Evolutionary conservation across 768 basidiomycete genomes (phyloP), one percentile per base, ranked within the genome.

Genomic region (Pulveroboletus sp.): DNA sequence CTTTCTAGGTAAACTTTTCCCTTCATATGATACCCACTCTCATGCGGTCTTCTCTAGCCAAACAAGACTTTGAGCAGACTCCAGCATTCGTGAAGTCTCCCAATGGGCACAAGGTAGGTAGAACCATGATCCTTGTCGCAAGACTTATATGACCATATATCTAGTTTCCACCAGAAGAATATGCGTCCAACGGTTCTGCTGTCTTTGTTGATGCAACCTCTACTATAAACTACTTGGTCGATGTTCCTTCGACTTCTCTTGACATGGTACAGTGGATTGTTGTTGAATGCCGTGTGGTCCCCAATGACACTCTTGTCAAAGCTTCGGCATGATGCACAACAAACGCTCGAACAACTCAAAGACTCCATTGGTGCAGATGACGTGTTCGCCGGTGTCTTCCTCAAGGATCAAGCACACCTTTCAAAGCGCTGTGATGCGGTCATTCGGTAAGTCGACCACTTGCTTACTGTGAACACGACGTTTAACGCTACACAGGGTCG

Each of bases 201-300:
- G 75, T 87, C 17, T 82, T 95, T 43, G 85, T 95, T 1, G 93
- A 94, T 59, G 78, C 85, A 1, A 77, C 82, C 0, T 89, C 91
- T 0, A 76, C 76, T 8, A 73, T 86, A 40, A 98, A 99, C 62
- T 61, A 94, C 10, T 68, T 95, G 19, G 80, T 83, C 0, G 83
- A 79, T 9, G 78, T 94, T 26, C 89, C 93, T 17, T 57, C 81
- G 13, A 78, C 86, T 3, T 93, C 91, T 2, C 72, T 98, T 1
- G 79, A 88, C 43, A 70, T 95, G 68, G 89, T 93, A 64, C 59
- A 76, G 39, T 24, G 31, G 12, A 16, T 27, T 57, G 16, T 26
- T 57, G 12, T 17, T 35, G 10, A 31, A 20, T 26, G 8, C n/a
- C 24, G 6, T 16, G 24, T 31, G 26, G 22, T n/a, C 14, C 11